Evolutionary conservation across 768 basidiomycete genomes (phyloP).

Genomic region (Naematelia encephala): DNA sequence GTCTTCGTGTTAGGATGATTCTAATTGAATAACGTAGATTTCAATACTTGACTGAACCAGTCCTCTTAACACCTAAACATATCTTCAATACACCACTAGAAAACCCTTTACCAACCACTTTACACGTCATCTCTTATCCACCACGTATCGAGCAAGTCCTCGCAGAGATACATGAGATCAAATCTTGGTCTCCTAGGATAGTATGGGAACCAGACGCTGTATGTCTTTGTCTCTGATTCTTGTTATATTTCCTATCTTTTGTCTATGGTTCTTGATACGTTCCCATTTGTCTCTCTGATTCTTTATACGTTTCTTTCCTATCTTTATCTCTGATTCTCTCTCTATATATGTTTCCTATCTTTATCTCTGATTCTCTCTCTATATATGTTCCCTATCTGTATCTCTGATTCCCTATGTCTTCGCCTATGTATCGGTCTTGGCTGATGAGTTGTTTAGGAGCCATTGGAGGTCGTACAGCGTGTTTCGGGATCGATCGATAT

Average conservation of each 20-base stretch:
- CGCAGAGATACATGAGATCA: conserved; percentile 10
- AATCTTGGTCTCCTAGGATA: conserved; percentile 24
- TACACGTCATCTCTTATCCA: conserved; percentile 31
- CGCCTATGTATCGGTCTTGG: no score
- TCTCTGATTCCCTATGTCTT: no score
- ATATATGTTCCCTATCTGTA: no score
- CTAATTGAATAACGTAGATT: conserved; percentile 14
- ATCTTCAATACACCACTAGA: conserved; percentile 13
- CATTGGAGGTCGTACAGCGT: conserved; percentile 11
- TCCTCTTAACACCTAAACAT: conserved; percentile 19
- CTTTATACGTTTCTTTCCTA: no score
- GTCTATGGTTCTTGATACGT: no score
- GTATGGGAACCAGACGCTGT: conserved; percentile 35
- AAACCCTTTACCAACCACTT: conserved; percentile 14
- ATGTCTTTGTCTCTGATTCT: not conserved
- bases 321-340: no score
- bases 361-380: no score
- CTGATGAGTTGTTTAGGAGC: conserved; percentile 11
- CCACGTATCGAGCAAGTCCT: conserved; percentile 14
- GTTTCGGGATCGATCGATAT: conserved; percentile 16
- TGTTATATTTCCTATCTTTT: not conserved
- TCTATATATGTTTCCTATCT: no score
- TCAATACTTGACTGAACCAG: conserved; percentile 25
- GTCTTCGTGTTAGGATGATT: not conserved
- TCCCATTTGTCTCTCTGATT: no score